phyloP scores from a whole-genome alignment of 1,284 basidiomycete genomes.

The Dichomitus squalens region DNA sequence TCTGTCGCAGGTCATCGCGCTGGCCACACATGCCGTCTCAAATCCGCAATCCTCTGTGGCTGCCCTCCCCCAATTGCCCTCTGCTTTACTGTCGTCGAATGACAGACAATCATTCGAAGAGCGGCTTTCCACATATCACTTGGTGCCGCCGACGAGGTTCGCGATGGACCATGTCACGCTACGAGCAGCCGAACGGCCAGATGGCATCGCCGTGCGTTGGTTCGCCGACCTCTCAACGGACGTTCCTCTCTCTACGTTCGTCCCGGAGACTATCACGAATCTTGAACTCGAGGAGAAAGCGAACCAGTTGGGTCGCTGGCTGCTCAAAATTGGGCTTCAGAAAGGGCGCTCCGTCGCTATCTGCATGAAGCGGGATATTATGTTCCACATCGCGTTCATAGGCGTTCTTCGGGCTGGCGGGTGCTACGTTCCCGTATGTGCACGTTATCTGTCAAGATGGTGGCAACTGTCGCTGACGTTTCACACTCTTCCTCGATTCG shows the following conservation, averaged over 20 bases:
- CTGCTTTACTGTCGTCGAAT: slow-evolving; percentile 37
- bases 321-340: slow-evolving; percentile 40
- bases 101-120: slow-evolving; percentile 34
- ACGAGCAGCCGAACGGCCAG: slow-evolving; percentile 34
- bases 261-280: slow-evolving; percentile 38
- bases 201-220: slow-evolving; percentile 42
- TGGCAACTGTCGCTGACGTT: background rate
- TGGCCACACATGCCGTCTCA: slow-evolving; percentile 16
- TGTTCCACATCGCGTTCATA: slow-evolving; percentile 48
- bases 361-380: slow-evolving; percentile 46
- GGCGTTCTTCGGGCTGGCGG: slow-evolving; percentile 54
- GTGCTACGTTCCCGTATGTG: slow-evolving; percentile 53
- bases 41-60: slow-evolving; percentile 18
- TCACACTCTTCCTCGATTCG: background rate
- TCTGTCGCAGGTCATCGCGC: slow-evolving; percentile 31
- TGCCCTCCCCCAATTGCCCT: slow-evolving; percentile 30
- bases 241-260: slow-evolving; percentile 27
- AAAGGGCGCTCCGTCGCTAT: slow-evolving; percentile 50
- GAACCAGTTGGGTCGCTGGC: slow-evolving; percentile 48
- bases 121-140: slow-evolving; percentile 25
- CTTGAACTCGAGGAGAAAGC: slow-evolving; percentile 40
- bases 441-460: background rate
- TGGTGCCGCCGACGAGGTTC: slow-evolving; percentile 32
- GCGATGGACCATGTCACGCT: slow-evolving; percentile 43
- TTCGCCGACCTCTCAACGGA: slow-evolving; percentile 38